Percentiles rank a stretch among this genome's conserved stretches.
Evolutionary conservation across 352 stramenopile genomes (phyloP).

Genomic region (Globisporangium megalacanthum): DNA sequence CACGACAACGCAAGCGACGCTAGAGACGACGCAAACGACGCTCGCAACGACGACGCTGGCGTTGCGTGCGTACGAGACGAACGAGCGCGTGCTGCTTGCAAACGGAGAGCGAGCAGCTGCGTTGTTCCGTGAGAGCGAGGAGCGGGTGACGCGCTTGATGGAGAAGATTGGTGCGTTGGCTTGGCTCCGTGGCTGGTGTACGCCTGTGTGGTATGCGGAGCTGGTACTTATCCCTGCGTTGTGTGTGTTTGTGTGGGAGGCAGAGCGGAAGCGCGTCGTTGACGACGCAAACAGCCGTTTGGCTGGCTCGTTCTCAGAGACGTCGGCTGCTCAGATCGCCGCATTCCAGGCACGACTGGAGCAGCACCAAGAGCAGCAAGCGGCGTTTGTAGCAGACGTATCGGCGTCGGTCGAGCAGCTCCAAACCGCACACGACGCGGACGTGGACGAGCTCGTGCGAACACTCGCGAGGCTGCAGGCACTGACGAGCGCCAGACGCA

Average conservation of each 20-base stretch:
- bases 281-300: slow-evolving; percentile 47
- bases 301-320: slow-evolving; percentile 33
- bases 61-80: too few relatives aligned
- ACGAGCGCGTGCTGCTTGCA: slow-evolving; percentile 26
- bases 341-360: slow-evolving; percentile 38
- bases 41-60: slow-evolving; percentile 9
- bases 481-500: slow-evolving; percentile 14
- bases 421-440: slow-evolving; percentile 31
- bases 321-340: slow-evolving; percentile 35
- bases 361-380: slow-evolving; percentile 49
- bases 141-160: slow-evolving; percentile 32
- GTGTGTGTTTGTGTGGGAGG: slow-evolving; percentile 14
- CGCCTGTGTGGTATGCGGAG: neutral
- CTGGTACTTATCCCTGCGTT: neutral
- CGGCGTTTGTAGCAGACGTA: slow-evolving; percentile 36
- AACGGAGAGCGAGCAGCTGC: slow-evolving; percentile 43
- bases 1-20: slow-evolving; percentile 16
- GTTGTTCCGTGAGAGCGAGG: slow-evolving; percentile 55
- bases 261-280: slow-evolving; percentile 41
- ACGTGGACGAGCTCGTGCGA: slow-evolving; percentile 34
- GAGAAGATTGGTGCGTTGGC: slow-evolving; percentile 44
- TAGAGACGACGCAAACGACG: slow-evolving; percentile 23
- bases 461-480: slow-evolving; percentile 25
- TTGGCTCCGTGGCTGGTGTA: neutral
- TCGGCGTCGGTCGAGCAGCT: slow-evolving; percentile 39